Evolutionary conservation across 805 yeast species (phyloP), one percentile per base, ranked within the genome.

Genomic region (Candida koratica): DNA sequence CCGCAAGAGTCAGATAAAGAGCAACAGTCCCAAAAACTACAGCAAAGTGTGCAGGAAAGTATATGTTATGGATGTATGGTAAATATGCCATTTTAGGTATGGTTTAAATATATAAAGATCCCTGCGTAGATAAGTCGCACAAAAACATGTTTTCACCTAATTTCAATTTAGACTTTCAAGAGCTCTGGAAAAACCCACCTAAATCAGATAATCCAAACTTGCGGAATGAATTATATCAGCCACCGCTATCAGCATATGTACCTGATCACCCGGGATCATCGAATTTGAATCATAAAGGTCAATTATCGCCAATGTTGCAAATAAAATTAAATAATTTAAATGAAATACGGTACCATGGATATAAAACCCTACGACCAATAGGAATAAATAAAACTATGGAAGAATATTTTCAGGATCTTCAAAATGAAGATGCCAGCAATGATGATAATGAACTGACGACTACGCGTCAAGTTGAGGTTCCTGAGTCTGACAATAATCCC

Each of bases 31-130:
- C n/a, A n/a, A n/a, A n/a, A n/a, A n/a, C n/a, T n/a, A n/a, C n/a
- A n/a, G n/a, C n/a, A n/a, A n/a, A n/a, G n/a, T n/a, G n/a, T n/a
- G n/a, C n/a, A n/a, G n/a, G n/a, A n/a, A n/a, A 52, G 61, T n/a
- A 48, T 82, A 6, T 85, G 95, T 52, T 85, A 83, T 49, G 95
- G 93, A 2, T 85, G 95, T 52, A 67, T 77, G 23, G 81, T 81
- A 2, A 75, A 79, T 8, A 50, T 84, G 36, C 47, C 40, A 38
- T 23, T 49, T 41, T n/a, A n/a, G n/a, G n/a, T n/a, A n/a, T n/a
- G n/a, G n/a, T n/a, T n/a, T n/a, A n/a, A n/a, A n/a, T n/a, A n/a
- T n/a, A n/a, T n/a, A n/a, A n/a, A 8, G 24, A 20, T 11, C 24
- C 24, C 24, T 20, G 11, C 28, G 28, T 15, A 25, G 14, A 7